Evolutionary conservation across 1,139 yeast genomes (phyloP).

Genomic region (Chernovozyma aurita): DNA sequence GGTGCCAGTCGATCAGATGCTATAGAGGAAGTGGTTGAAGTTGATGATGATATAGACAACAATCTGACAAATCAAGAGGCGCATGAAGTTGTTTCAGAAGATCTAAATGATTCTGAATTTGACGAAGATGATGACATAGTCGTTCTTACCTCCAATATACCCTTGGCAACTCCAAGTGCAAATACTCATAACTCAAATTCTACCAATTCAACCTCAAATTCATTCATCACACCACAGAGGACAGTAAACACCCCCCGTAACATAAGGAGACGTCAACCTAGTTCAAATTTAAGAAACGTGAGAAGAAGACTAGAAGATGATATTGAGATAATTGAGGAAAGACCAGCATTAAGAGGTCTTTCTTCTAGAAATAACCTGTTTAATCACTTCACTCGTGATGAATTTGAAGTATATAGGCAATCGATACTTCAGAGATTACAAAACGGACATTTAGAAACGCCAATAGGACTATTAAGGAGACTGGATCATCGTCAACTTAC

Average conservation of each 20-base stretch:
- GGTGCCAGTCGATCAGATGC: not conserved
- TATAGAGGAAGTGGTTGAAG: constrained; percentile 2
- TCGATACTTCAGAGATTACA: constrained; percentile 1
- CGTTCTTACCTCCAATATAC: constrained; percentile 1
- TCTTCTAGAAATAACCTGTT: constrained; percentile 1
- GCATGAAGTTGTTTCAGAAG: constrained; percentile 3
- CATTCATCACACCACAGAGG: not conserved
- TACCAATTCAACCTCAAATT: not conserved
- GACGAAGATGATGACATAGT: constrained; percentile 13
- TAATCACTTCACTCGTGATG: not conserved
- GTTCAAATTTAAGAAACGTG: constrained; percentile 6
- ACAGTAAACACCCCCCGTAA: not conserved
- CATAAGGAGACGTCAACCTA: not conserved
- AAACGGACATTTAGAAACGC: constrained; percentile 2
- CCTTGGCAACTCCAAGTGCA: not conserved
- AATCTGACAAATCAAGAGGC: too few species aligned
- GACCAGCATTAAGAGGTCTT: constrained; percentile 11
- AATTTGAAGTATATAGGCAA: constrained; percentile 1
- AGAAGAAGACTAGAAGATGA: constrained; percentile 17
- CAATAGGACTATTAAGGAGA: constrained; percentile 1
- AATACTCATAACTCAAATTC: not conserved
- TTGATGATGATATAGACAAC: not conserved
- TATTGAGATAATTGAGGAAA: constrained; percentile 22
- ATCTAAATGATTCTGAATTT: constrained; percentile 3
- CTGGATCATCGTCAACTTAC: not conserved